Base-by-base conservation (phyloP, 106 monocot species). In the Iris macrosiphon region DNA sequence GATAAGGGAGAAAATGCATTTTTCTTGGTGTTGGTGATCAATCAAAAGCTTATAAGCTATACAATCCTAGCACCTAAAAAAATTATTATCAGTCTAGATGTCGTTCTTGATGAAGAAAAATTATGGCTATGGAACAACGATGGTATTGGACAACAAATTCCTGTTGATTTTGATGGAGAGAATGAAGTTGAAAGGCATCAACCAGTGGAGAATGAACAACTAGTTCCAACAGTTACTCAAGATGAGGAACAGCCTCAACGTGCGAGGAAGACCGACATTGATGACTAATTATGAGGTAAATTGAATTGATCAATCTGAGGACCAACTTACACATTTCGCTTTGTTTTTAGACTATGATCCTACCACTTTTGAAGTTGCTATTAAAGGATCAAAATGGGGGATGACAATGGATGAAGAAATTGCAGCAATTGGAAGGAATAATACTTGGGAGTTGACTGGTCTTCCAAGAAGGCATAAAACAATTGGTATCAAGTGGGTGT, bases 321-420 rank as follows among this genome's bases (percentile, higher is more conserved):
- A 65, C 6, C 30, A 28, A 55, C 10, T 65, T 49, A 54, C 44
- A 27, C 44, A 65, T 42, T n/a, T n/a, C n/a, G n/a, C n/a, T n/a
- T n/a, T n/a, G n/a, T n/a, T n/a, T n/a, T n/a, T n/a, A n/a, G n/a
- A 65, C 43, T 65, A 53, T 65, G 65, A 65, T 42, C 65, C 30
- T 35, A 58, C 40, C 37, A 40, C 20, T 26, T 58, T 58, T 40
- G 40, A 62, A 62, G 26, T 19, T 7, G 12, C 27, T 49, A 13
- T 25, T 7, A 27, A 49, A 49, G 18, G 11, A 49, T 43, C 43
- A 43, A 43, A 43, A 43, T 43, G 43, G 43, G 7, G 14, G 7
- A 43, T 7, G n/a, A 13, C 43, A 14, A 43, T 43, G 43, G 43
- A 43, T 43, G 43, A 43, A 13, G 43, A 43, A 13, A 43, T 43